These are phyloP conservation scores for Coemansia sp. DNA, from an alignment of 192 early-diverging fungal species.

Conservation along the genomic window DNA sequence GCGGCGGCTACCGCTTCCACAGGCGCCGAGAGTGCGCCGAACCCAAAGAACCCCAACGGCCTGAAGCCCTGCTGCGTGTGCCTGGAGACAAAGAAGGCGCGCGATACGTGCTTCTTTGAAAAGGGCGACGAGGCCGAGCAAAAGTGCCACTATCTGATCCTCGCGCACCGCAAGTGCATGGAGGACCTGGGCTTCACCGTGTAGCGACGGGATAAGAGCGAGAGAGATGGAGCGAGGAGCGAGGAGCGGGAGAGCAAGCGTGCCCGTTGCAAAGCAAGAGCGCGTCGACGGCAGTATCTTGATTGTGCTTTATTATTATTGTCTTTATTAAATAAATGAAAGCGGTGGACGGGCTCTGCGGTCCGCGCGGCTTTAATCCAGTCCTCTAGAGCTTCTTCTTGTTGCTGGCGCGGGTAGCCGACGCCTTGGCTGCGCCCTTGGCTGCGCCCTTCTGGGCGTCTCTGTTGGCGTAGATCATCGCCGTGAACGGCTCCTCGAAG, in stretches of 20 bases:
- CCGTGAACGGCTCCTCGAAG: constrained; percentile 83
- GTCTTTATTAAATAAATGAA: too few relatives aligned
- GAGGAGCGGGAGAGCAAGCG: too few relatives aligned
- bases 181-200: constrained; percentile 93
- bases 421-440: constrained; percentile 1
- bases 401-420: background rate
- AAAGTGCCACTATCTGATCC: constrained; percentile 83
- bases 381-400: constrained; percentile 37
- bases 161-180: constrained; percentile 87
- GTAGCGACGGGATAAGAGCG: too few relatives aligned
- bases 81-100: constrained; percentile 87
- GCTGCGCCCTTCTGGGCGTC: constrained; percentile 22
- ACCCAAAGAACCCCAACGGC: constrained; percentile 5
- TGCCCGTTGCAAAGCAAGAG: too few relatives aligned
- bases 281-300: too few relatives aligned
- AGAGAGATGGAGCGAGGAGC: too few relatives aligned
- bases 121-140: constrained; percentile 70
- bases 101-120: constrained; percentile 85
- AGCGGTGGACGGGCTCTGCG: too few relatives aligned
- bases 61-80: constrained; percentile 96
- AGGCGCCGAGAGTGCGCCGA: background rate
- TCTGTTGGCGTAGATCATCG: constrained; percentile 67
- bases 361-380: too few relatives aligned
- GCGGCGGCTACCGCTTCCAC: background rate
- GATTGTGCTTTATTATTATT: too few relatives aligned